These are phyloP conservation scores for Sporothrix pallida DNA, from an alignment of 2,329 filamentous ascomycete genomes.

Conservation along the genomic window DNA sequence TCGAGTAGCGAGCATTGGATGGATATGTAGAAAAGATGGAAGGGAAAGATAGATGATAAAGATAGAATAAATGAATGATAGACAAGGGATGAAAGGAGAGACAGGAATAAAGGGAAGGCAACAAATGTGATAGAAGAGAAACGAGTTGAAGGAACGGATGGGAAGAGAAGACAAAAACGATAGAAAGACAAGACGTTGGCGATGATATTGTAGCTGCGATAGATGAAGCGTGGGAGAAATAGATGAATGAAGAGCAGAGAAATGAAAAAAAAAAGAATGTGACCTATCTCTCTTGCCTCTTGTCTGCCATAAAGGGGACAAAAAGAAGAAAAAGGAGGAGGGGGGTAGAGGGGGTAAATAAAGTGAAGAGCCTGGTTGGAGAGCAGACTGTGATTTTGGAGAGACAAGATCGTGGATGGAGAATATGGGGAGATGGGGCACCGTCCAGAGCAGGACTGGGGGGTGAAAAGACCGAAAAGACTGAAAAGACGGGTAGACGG, in stretches of 20 bases:
- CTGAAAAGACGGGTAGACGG: background rate
- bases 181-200: constrained; percentile 2
- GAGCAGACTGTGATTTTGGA: background rate
- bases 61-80: background rate
- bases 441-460: background rate
- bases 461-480: background rate
- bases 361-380: constrained; percentile 23
- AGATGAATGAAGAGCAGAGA: constrained; percentile 18
- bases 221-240: constrained; percentile 5
- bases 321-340: constrained; percentile 10
- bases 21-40: background rate
- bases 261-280: constrained; percentile 22
- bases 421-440: background rate
- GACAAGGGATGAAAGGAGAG: background rate
- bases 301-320: constrained; percentile 17
- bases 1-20: constrained; percentile 61
- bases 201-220: background rate
- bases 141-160: background rate
- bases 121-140: background rate
- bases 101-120: background rate
- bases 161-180: background rate
- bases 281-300: constrained; percentile 28
- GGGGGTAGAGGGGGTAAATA: constrained; percentile 30
- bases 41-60: background rate
- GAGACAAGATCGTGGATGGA: constrained; percentile 11